Evolutionary conservation across 306 rosid species (phyloP).

Genomic region (Adenanthera pavonina): DNA sequence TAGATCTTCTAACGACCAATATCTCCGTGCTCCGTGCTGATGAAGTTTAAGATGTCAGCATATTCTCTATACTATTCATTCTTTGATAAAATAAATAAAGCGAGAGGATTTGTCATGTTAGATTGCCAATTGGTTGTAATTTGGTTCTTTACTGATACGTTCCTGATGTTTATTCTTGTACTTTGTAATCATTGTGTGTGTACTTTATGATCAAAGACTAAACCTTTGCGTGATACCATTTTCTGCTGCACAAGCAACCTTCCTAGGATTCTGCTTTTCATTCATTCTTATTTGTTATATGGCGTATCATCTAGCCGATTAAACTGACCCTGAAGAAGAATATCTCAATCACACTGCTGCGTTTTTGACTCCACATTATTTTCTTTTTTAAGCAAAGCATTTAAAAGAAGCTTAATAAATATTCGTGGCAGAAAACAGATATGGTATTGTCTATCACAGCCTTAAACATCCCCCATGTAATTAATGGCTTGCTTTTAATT

Average conservation of each 20-base stretch:
- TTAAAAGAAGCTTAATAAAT: neutral
- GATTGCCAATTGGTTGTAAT: neutral
- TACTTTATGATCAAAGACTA: constrained; percentile 2
- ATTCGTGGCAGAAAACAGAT: neutral
- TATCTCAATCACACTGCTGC: neutral
- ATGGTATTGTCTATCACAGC: neutral
- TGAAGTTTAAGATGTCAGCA: neutral
- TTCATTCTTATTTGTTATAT: neutral
- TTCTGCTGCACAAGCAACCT: constrained; percentile 1
- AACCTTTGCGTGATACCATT: constrained; percentile 3
- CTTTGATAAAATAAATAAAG: neutral
- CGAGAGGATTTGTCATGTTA: neutral
- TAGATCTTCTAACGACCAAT: neutral
- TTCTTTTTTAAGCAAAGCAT: neutral
- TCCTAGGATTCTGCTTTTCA: constrained; percentile 15
- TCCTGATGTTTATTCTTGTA: constrained; percentile 20
- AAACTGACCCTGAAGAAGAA: neutral
- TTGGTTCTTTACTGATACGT: neutral
- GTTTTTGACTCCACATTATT: neutral
- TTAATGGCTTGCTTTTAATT: neutral
- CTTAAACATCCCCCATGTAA: neutral
- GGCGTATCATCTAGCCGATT: neutral
- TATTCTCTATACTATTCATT: neutral
- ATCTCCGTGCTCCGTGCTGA: neutral
- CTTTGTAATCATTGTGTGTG: constrained; percentile 10